Evolutionary conservation across 2,329 filamentous ascomycete species (phyloP), one percentile per base, ranked within the genome.

Genomic region (Juglanconis oblonga): DNA sequence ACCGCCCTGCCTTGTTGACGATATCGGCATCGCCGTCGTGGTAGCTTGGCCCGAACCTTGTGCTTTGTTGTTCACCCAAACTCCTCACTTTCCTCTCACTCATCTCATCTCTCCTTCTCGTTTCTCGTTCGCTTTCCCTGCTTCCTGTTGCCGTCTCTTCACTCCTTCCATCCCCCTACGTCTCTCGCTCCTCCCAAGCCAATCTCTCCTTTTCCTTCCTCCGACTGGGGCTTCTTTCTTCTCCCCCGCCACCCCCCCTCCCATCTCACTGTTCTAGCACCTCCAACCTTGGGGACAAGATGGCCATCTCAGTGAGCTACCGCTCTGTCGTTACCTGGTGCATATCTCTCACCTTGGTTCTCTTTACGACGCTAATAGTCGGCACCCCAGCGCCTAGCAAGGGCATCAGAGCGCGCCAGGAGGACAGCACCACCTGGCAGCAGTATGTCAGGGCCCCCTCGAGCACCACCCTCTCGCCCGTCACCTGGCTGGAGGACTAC

Each of bases 401-500:
- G 29, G 33, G 14, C 17, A 13, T 6, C 3, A 35, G 42, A 14
- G 9, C 24, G 5, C 47, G 40, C 11, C 36, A 52, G n/a, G 11
- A 17, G 8, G 51, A 55, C 32, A 14, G 48, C 14, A 17, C 29
- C 10, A 62, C 17, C 32, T 65, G 64, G 64, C 55, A 57, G n/a
- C 55, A 62, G 42, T 65, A 65, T 48, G 50, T 64, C 31, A 58
- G 59, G 40, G 62, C 54, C 9, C 62, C 64, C 1, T 53, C 54
- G 40, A 59, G 44, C 36, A 33, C 29, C 14, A 59, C 29, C 4
- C 49, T 65, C 36, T 52, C 45, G 8, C 64, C 64, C 14, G 48
- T 47, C 9, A 14, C 33, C 2, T n/a, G 31, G 55, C 29, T 63
- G 31, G 49, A 36, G 6, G 62, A 67, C 4, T 66, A 74, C 47